Evolutionary conservation across 2,329 filamentous ascomycete genomes (phyloP).

Genomic region (Beauveria medogensis): DNA sequence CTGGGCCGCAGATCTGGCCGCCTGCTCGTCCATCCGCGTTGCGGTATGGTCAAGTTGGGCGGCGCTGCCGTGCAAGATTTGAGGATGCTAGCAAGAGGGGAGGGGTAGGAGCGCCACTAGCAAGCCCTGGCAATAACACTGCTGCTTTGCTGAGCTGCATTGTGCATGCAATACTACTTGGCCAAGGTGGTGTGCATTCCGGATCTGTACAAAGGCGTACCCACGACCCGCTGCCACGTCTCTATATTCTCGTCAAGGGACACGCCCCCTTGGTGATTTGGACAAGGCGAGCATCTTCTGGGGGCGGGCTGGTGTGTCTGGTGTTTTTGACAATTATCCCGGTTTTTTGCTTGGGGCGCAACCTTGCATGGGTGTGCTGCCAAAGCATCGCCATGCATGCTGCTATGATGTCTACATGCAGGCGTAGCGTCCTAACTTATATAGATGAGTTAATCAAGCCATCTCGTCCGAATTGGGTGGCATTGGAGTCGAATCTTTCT

Average conservation of each 20-base stretch:
- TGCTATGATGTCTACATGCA: not conserved
- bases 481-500: not conserved
- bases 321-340: not conserved
- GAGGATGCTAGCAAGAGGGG: not conserved
- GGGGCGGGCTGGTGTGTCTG: not conserved
- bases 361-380: not conserved
- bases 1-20: conserved; percentile 32
- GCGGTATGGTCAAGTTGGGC: conserved; percentile 3
- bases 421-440: not conserved
- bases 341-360: conserved; percentile 1
- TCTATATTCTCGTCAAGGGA: not conserved
- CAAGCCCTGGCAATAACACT: conserved; percentile 20
- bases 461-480: not conserved
- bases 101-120: conserved; percentile 10
- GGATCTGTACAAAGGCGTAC: conserved; percentile 9
- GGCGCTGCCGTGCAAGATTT: conserved; percentile 3
- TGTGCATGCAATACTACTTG: conserved; percentile 12
- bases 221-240: conserved; percentile 12
- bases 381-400: not conserved
- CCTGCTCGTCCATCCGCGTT: conserved; percentile 13
- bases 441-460: not conserved
- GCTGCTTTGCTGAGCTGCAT: conserved; percentile 16
- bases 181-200: conserved; percentile 11
- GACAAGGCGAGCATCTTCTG: not conserved
- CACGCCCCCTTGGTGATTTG: conserved; percentile 1